phyloP scores from a whole-genome alignment of 2,329 filamentous ascomycete genomes.

The Trichoderma cornu-damae region DNA sequence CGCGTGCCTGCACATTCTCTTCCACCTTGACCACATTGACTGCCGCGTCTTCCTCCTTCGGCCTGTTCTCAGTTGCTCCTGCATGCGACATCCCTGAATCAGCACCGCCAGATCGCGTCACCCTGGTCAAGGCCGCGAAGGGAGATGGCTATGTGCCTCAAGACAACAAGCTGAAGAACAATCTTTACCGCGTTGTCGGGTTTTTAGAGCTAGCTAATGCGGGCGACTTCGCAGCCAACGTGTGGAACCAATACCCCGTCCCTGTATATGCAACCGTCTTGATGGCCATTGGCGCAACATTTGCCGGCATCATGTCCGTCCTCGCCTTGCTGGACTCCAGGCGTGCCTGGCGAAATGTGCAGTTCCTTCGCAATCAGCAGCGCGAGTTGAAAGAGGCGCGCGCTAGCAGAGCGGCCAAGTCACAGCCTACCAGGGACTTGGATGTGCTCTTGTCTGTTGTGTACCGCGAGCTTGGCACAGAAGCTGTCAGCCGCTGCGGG shows the following conservation, averaged over 20 bases:
- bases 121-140: constrained; percentile 5
- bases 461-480: constrained; percentile 45
- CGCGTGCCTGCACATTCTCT: constrained; percentile 4
- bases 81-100: neutral
- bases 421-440: constrained; percentile 24
- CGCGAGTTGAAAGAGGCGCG: constrained; percentile 27
- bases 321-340: constrained; percentile 43
- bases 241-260: constrained; percentile 50
- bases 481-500: constrained; percentile 45
- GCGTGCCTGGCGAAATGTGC: constrained; percentile 43
- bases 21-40: constrained; percentile 2
- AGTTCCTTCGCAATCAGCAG: constrained; percentile 41
- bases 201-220: constrained; percentile 53
- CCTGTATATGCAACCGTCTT: constrained; percentile 44
- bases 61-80: neutral
- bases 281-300: constrained; percentile 48
- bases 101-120: neutral
- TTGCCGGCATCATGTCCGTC: constrained; percentile 41
- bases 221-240: constrained; percentile 52
- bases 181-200: constrained; percentile 36
- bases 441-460: constrained; percentile 41
- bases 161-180: constrained; percentile 9
- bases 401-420: constrained; percentile 7
- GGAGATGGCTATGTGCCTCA: neutral
- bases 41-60: neutral